Percentiles rank a stretch among this genome's conserved stretches.
Evolutionary conservation across 2,329 filamentous ascomycete genomes (phyloP).

Genomic region (Clarireedia monteithiana): DNA sequence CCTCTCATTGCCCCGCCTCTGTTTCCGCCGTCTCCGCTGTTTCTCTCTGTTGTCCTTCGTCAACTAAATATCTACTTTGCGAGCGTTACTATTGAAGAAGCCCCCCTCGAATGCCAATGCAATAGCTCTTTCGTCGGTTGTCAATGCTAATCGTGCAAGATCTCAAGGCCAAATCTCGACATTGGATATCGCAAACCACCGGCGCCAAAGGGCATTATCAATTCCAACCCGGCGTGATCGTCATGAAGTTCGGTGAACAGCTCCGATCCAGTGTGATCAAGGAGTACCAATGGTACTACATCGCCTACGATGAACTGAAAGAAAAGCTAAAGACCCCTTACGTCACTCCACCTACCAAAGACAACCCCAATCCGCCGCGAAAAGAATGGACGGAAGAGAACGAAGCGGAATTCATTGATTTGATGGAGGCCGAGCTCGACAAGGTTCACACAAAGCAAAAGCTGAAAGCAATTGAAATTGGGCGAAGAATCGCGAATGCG

Average conservation of each 20-base stretch:
- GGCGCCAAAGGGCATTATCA: slow-evolving; percentile 14
- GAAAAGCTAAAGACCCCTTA: slow-evolving; percentile 70
- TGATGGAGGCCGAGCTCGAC: slow-evolving; percentile 86
- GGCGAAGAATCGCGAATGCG: slow-evolving; percentile 77
- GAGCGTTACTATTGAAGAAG: too few species aligned
- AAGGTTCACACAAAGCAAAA: slow-evolving; percentile 98
- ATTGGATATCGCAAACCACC: slow-evolving; percentile 14
- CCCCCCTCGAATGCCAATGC: too few species aligned
- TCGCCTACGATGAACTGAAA: slow-evolving; percentile 94
- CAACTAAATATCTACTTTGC: too few species aligned
- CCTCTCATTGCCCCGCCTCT: too few species aligned
- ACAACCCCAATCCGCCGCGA: slow-evolving; percentile 41
- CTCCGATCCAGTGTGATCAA: slow-evolving; percentile 91
- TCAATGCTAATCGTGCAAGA: slow-evolving; percentile 26
- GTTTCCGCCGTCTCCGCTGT: too few species aligned
- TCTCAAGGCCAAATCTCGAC: slow-evolving; percentile 15
- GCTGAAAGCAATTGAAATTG: slow-evolving; percentile 93
- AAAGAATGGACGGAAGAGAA: slow-evolving; percentile 84
- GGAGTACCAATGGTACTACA: slow-evolving; percentile 98
- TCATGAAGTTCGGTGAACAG: slow-evolving; percentile 91
- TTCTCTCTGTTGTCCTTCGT: too few species aligned
- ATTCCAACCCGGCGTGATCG: slow-evolving; percentile 41
- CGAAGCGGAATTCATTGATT: slow-evolving; percentile 77
- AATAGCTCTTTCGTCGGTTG: not conserved
- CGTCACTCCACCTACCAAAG: slow-evolving; percentile 40